Evolutionary conservation across 2,329 filamentous ascomycete species (phyloP).

Genomic region (Diaporthe nobilis): DNA sequence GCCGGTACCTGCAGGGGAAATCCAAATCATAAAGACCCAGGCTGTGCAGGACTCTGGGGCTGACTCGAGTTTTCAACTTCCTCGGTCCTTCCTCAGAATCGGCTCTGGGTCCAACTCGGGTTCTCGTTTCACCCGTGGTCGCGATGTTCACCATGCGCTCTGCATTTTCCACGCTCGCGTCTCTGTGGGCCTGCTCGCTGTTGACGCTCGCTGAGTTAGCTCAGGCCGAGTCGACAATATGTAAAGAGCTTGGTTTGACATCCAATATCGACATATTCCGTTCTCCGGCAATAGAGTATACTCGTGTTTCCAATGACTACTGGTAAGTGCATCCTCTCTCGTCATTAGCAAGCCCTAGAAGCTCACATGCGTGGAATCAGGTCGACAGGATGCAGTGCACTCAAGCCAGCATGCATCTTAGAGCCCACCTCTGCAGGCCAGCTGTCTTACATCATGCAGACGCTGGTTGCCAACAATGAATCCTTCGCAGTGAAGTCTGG

Average conservation of each 20-base stretch:
- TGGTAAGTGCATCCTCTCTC: neutral
- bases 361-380: slow-evolving; percentile 1
- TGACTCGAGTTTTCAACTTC: neutral
- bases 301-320: neutral
- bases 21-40: slow-evolving; percentile 8
- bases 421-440: neutral
- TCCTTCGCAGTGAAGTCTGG: slow-evolving; percentile 69
- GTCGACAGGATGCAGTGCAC: slow-evolving; percentile 31
- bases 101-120: neutral
- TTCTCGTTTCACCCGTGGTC: neutral
- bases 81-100: neutral
- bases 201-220: neutral
- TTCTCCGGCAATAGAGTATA: slow-evolving; percentile 1
- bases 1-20: neutral
- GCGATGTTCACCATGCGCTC: slow-evolving; percentile 1
- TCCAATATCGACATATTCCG: neutral
- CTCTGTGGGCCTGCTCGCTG: slow-evolving; percentile 8
- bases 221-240: slow-evolving; percentile 6
- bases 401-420: slow-evolving; percentile 34
- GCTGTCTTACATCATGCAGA: slow-evolving; percentile 27
- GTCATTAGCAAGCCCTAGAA: neutral
- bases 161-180: neutral
- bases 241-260: neutral
- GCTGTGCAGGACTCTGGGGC: neutral
- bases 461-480: slow-evolving; percentile 28